A percentile compares a stretch with the other conserved stretches of the same genome.
Evolutionary conservation across 305 asterid species (phyloP).

Genomic region (Rubia occidens): DNA sequence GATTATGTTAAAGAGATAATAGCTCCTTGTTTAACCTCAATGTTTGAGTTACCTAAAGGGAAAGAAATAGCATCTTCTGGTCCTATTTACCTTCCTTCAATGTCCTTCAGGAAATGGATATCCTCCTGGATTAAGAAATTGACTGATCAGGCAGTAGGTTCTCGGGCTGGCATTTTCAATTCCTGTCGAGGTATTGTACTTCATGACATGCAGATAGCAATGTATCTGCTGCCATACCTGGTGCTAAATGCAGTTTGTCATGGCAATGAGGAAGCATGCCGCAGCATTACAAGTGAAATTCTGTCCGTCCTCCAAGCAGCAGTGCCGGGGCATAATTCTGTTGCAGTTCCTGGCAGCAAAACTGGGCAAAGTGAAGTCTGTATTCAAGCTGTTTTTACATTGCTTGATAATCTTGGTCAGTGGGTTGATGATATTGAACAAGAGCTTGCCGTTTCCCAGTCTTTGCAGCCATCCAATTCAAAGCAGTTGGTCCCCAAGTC

Average conservation of each 20-base stretch:
- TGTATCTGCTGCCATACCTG: constrained; percentile 91
- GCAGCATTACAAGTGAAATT: constrained; percentile 76
- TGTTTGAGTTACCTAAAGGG: constrained; percentile 53
- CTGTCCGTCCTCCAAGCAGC: constrained; percentile 79
- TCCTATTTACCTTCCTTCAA: constrained; percentile 72
- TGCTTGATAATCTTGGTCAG: constrained; percentile 97
- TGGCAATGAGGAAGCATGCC: constrained; percentile 84
- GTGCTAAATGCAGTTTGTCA: constrained; percentile 86
- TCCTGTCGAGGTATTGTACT: constrained; percentile 98
- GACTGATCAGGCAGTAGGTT: constrained; percentile 80
- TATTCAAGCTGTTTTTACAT: constrained; percentile 90
- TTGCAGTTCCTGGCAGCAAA: constrained; percentile 43
- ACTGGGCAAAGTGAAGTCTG: constrained; percentile 90
- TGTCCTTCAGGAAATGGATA: constrained; percentile 90
- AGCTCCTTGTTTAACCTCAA: constrained; percentile 98
- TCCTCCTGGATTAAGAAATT: constrained; percentile 72
- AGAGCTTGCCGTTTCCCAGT: constrained; percentile 80
- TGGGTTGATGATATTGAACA: constrained; percentile 96
- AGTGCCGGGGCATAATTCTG: constrained; percentile 52
- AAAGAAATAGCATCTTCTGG: constrained; percentile 68
- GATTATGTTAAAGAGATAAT: constrained; percentile 91
- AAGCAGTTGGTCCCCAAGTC: constrained; percentile 48
- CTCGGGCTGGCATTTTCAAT: constrained; percentile 72
- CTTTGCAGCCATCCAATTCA: constrained; percentile 48
- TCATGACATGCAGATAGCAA: constrained; percentile 90